Base-by-base conservation (phyloP, 345 rosid genomes). In the Gossypium mustelinum region DNA sequence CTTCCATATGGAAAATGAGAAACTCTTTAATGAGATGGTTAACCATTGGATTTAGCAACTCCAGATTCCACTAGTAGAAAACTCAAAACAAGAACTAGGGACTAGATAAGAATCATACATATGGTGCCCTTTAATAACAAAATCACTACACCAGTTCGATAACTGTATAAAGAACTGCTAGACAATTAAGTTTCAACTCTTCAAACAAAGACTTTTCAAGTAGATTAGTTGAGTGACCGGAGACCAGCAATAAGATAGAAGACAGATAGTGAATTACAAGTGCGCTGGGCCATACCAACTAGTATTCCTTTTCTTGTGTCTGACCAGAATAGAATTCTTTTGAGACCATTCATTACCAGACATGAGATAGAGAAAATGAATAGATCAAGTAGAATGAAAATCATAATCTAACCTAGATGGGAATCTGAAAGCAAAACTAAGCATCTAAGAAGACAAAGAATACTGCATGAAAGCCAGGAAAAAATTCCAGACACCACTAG, bases 61-160 rank as follows among this genome's bases (percentile, higher is more conserved):
- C 17, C 34, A 45, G 55, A 66, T 66, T 56, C 70, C 54, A 20
- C 70, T 20, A 44, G 34, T 45, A 45, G 70, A 44, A 65, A 44
- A 44, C 48, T 66, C 54, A 45, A 41, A 45, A 66, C 54, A 66
- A 66, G 34, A 66, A 45, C 34, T 65, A 8, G 14, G 11, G 55
- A 45, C 54, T 66, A 5, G 18, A 66, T 45, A 66, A 20, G 34
- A 66, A 45, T 66, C 7, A 20, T 66, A 66, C n/a, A 14, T 20
- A 47, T 45, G 70, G 27, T 44, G 52, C 29, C 18, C 29, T n/a
- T 65, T 65, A 47, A 47, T 13, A 47, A 47, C 41, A 68, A 68
- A 22, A 68, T 22, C 34, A 65, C 41, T 11, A 24, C 20, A 67
- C 29, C 39, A 68, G 56, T 68, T 68, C 13, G 7, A 48, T 47